phyloP scores from a whole-genome alignment of 768 basidiomycete species.

The Amyloporia xantha region DNA sequence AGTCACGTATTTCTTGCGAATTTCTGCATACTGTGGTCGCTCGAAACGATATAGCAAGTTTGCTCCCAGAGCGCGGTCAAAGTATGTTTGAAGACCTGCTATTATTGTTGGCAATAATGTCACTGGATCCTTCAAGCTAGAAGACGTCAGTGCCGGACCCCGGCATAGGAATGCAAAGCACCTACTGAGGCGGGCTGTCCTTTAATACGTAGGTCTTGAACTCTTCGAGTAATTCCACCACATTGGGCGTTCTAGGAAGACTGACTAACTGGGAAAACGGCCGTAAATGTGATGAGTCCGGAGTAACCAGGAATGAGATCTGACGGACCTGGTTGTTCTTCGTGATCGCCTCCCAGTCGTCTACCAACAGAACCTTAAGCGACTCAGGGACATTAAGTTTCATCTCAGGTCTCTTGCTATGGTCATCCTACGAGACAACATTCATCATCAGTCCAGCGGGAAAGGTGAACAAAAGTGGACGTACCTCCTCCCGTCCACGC shows the following conservation, averaged over 20 bases:
- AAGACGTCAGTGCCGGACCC: neutral
- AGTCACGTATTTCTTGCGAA: conserved; percentile 67
- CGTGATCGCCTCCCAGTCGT: conserved; percentile 97
- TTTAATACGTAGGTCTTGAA: conserved; percentile 61
- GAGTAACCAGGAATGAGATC: neutral
- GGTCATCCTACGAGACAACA: conserved; percentile 57
- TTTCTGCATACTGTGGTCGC: conserved; percentile 83
- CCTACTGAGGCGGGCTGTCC: conserved; percentile 33
- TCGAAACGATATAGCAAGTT: conserved; percentile 94
- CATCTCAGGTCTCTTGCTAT: conserved; percentile 76
- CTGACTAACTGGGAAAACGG: conserved; percentile 65
- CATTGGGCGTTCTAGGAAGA: conserved; percentile 74
- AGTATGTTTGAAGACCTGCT: conserved; percentile 84
- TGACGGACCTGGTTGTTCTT: conserved; percentile 81
- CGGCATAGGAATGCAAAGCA: neutral
- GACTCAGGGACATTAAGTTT: conserved; percentile 84
- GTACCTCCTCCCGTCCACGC: conserved; percentile 67
- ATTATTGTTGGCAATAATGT: conserved; percentile 74
- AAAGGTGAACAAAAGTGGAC: conserved; percentile 11
- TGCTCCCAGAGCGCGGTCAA: conserved; percentile 84
- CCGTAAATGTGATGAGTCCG: neutral
- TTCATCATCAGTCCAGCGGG: neutral
- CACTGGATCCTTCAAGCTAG: conserved; percentile 61
- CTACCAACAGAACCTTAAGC: conserved; percentile 85
- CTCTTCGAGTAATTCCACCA: conserved; percentile 67